Evolutionary conservation across 1,284 basidiomycete species (phyloP).

Genomic region (Ustilago sp.): DNA sequence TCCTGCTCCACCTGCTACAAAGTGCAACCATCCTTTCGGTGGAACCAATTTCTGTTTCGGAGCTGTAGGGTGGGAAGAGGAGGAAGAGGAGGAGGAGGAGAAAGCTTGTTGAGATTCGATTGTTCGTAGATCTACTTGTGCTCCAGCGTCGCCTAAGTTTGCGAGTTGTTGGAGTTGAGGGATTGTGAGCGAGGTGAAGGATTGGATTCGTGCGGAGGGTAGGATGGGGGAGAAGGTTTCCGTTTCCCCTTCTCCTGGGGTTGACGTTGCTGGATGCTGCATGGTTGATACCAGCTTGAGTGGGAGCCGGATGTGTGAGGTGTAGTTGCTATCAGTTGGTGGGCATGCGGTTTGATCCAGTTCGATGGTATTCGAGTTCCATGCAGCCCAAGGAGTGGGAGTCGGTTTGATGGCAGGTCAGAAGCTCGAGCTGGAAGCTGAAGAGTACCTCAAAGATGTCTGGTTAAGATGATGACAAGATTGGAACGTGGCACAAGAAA

Average conservation of each 20-base stretch:
- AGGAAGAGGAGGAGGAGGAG: constrained; percentile 20
- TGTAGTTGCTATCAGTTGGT: not conserved
- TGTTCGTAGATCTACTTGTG: constrained; percentile 38
- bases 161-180: constrained; percentile 28
- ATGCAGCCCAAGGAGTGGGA: too few species aligned
- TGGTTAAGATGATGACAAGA: not conserved
- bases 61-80: not conserved
- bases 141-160: constrained; percentile 34
- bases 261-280: constrained; percentile 50
- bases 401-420: too few species aligned
- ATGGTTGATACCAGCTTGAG: constrained; percentile 13
- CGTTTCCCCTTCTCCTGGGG: constrained; percentile 53
- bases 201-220: constrained; percentile 31
- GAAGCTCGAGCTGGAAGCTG: too few species aligned
- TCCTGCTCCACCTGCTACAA: constrained; percentile 76
- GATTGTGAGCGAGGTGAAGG: constrained; percentile 13
- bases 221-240: constrained; percentile 42
- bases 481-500: not conserved
- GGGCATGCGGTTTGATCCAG: not conserved
- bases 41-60: constrained; percentile 36
- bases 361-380: too few species aligned
- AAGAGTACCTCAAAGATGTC: too few species aligned
- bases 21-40: constrained; percentile 70
- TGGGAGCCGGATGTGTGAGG: not conserved
- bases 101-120: constrained; percentile 24